Evolutionary conservation across 2,329 filamentous ascomycete species (phyloP), one percentile per base, ranked within the genome.

Genomic region (Diatrype stigma): DNA sequence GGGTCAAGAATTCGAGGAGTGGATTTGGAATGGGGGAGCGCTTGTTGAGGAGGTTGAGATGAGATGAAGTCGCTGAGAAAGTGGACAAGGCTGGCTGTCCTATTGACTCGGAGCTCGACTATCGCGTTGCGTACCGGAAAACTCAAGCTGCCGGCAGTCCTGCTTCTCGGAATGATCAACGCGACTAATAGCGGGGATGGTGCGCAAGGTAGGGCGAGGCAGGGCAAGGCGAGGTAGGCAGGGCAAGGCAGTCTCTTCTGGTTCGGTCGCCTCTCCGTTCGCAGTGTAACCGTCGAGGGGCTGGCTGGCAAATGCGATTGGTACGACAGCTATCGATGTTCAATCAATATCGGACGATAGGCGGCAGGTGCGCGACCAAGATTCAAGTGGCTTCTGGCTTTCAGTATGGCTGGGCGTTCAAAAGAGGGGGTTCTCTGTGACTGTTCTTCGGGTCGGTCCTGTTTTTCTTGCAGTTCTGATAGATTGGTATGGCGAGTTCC

Each of bases 401-500:
- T 40, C 37, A 10, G 17, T 40, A 5, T 21, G 17, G 37, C 10
- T 10, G 19, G 12, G 37, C 19, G 37, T 17, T 40, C 37, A 40
- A 40, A 22, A 40, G 26, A 30, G 26, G 26, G 10, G 26, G 26
- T 12, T 37, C 34, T 37, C n/a, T 17, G 34, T 12, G 14, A 14
- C 6, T 37, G 6, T 6, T 16, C 34, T 37, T 37, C 14, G 34
- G 34, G 34, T 37, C n/a, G 7, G 7, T 34, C 30, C 14, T 6
- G 6, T 37, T 37, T 17, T 37, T 37, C 34, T 37, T 26, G 16
- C 12, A 21, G 12, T 19, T 26, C 38, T 47, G 55, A 55, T 56
- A 44, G 56, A 59, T 58, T 51, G 51, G 38, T 49, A 51, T 58
- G 57, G 59, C 59, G 54, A 50, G 52, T 63, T 60, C 55, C 56